Percentiles rank a stretch among this genome's conserved stretches.
Conservation (phyloP, 495 filamentous ascomycete genomes). For the Polyplosphaeria fusca region DNA sequence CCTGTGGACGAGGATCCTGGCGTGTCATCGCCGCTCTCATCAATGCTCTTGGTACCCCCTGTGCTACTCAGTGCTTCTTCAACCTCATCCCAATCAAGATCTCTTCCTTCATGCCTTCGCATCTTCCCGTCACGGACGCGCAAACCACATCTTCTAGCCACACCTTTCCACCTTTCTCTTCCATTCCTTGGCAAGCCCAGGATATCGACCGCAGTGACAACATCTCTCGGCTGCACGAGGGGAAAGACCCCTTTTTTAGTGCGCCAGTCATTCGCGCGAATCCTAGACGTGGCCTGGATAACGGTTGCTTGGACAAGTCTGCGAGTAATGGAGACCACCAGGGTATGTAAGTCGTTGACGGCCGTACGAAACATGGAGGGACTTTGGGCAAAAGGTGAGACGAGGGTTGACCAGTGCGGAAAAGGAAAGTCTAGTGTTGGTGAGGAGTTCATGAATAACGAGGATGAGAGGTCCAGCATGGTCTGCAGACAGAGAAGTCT, state of each 20-base stretch:
- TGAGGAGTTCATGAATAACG: constrained; percentile 31
- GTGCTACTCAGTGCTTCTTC: constrained; percentile 48
- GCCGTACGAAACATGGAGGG: constrained; percentile 33
- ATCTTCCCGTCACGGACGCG: constrained; percentile 51
- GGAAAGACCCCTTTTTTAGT: constrained; percentile 17
- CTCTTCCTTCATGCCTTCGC: constrained; percentile 35
- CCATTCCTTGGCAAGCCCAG: constrained; percentile 49
- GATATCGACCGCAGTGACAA: constrained; percentile 60
- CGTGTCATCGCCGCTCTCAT: background rate
- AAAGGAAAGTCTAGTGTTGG: background rate
- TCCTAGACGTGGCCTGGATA: constrained; percentile 27
- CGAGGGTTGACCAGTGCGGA: constrained; percentile 10
- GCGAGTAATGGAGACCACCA: constrained; percentile 26
- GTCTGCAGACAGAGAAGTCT: constrained; percentile 8
- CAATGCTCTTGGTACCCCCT: background rate
- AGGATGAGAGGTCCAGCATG: constrained; percentile 15
- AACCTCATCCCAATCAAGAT: constrained; percentile 54
- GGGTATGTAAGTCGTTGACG: constrained; percentile 29
- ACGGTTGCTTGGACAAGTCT: constrained; percentile 26
- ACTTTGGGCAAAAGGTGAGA: constrained; percentile 5
- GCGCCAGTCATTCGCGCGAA: constrained; percentile 24
- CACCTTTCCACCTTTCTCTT: constrained; percentile 56
- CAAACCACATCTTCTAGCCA: constrained; percentile 58
- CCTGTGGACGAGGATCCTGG: background rate
- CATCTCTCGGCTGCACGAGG: constrained; percentile 57